Evolutionary conservation across 2,329 filamentous ascomycete genomes (phyloP), one percentile per base, ranked within the genome.

Genomic region (Calcarisporium arbuscula): DNA sequence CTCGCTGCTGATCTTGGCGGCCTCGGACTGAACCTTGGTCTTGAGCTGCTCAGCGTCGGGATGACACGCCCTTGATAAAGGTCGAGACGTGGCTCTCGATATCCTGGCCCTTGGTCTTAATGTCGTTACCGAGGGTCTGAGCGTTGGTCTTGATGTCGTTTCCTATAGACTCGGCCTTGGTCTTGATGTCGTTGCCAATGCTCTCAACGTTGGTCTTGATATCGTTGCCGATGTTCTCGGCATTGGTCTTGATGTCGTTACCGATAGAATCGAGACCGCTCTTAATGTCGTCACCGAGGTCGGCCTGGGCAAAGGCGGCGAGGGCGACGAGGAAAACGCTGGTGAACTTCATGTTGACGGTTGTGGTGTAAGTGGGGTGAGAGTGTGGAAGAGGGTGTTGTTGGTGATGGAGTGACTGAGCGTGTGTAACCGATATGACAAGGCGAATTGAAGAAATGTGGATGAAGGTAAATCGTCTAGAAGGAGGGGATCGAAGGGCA

Each of bases 311-410:
- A 27, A 49, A 40, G 36, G 56, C 52, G 32, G 51, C 51, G 28
- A 61, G 44, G 42, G 52, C 48, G 35, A 58, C 39, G 41, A 59
- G 28, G 35, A 53, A 46, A 28, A 49, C 42, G 44, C 48, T 48
- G 48, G 56, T 51, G 54, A 60, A 57, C 56, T 61, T 61, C 61
- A 64, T 62, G 37, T 28, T 49, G 49, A 38, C 34, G 40, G 35
- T 41, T 21, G 19, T n/a, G 22, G 22, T 25, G 22, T 25, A 14
- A 14, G 16, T 18, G 34, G 19, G 34, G 18, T 23, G 16, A 14
- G 11, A 28, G 12, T 19, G 7, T 29, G 23, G 29, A 7, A 32
- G 34, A 27, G 34, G 33, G 10, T 33, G n/a, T n/a, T 42, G 33
- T 32, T 27, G 31, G 22, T 31, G 25, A 20, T 21, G 30, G 27